Evolutionary conservation across 73 alveolate genomes (phyloP).

Genomic region (Paramecium primaurelia): DNA sequence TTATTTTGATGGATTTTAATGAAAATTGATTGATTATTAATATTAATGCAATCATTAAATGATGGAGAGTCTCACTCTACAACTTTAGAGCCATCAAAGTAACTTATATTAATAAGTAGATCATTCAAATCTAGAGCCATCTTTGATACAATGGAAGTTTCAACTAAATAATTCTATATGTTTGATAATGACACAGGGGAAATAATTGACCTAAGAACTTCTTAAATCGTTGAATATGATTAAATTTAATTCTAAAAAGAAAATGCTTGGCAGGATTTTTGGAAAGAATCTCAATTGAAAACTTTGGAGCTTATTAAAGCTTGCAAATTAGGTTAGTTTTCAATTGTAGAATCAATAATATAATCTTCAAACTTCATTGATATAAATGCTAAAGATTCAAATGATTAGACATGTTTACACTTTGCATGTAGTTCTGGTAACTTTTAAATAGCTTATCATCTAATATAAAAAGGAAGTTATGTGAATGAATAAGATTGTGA

Average conservation of each 20-base stretch:
- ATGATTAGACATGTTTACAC: slow-evolving; percentile 13
- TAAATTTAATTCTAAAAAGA: not conserved
- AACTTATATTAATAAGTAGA: not conserved
- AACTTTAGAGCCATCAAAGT: slow-evolving; percentile 13
- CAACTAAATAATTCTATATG: not conserved
- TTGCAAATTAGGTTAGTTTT: not conserved
- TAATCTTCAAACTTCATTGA: not conserved
- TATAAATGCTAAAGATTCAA: slow-evolving; percentile 38
- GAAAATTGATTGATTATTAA: not conserved
- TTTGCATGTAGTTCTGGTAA: slow-evolving; percentile 17
- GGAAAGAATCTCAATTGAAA: not conserved
- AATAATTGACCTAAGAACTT: not conserved
- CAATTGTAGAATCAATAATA: not conserved
- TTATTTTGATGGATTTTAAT: not conserved
- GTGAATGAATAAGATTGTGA: slow-evolving; percentile 7
- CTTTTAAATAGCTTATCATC: not conserved
- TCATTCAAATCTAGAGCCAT: not conserved
- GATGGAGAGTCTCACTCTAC: not conserved
- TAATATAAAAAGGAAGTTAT: not conserved
- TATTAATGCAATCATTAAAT: not conserved
- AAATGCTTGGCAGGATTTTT: slow-evolving; percentile 21
- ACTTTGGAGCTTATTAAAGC: not conserved
- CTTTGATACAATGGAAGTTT: not conserved
- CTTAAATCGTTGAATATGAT: not conserved
- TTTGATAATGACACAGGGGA: slow-evolving; percentile 32